These are phyloP conservation scores for Venturia aucupariae DNA, from an alignment of 2,329 filamentous ascomycete genomes.

Conservation along the genomic window DNA sequence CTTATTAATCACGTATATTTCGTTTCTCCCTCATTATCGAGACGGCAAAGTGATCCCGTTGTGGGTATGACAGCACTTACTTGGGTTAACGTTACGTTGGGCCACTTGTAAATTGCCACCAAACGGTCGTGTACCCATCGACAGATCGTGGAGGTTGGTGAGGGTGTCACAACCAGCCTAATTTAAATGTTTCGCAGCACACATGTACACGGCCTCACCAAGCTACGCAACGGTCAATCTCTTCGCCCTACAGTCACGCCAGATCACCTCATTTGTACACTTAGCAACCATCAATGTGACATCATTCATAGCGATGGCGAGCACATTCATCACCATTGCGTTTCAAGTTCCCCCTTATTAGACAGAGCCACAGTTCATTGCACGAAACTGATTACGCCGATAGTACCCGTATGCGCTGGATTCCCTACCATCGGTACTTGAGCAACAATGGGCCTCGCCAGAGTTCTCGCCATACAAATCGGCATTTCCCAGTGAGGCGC, in stretches of 20 bases:
- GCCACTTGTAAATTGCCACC: background rate
- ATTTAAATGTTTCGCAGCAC: constrained; percentile 1
- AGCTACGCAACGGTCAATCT: background rate
- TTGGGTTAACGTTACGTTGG: background rate
- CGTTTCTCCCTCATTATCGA: background rate
- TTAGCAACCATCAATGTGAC: background rate
- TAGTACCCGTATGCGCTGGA: constrained; percentile 72
- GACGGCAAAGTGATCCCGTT: background rate
- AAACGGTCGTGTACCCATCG: background rate
- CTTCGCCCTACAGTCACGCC: constrained; percentile 21
- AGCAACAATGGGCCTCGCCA: constrained; percentile 56
- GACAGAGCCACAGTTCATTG: background rate
- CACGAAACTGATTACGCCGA: constrained; percentile 19
- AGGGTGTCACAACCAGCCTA: constrained; percentile 1
- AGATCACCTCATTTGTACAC: background rate
- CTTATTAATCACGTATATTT: background rate
- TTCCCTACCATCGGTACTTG: constrained; percentile 54
- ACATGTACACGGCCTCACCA: background rate
- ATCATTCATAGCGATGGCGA: background rate
- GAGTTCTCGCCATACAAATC: constrained; percentile 52
- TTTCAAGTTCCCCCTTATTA: background rate
- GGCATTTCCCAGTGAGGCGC: constrained; percentile 60
- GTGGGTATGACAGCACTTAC: background rate
- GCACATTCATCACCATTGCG: background rate
- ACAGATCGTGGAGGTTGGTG: constrained; percentile 5